Evolutionary conservation across 305 asterid genomes (phyloP), one percentile per base, ranked within the genome.

Genomic region (Fraxinus platypoda): DNA sequence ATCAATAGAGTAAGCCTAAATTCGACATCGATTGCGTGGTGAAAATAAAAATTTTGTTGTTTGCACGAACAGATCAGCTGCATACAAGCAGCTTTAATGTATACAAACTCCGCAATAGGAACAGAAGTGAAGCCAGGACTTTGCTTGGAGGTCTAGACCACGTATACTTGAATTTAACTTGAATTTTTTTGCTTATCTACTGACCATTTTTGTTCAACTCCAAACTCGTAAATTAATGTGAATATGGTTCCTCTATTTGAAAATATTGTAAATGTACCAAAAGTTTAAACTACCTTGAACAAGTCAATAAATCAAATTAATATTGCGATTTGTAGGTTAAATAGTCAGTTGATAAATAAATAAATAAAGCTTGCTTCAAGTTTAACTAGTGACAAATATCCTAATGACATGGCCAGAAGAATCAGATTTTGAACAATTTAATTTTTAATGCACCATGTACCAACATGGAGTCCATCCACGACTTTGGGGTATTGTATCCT

Each of bases 271-370:
- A 74, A 78, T 25, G 30, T 38, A 41, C n/a, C 75, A 66, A 52
- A 66, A 26, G 7, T 11, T 66, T 66, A 66, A 66, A 81, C 77
- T 13, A 37, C 78, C 57, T 46, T 78, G 70, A n/a, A 74, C 75
- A 43, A 72, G 6, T 77, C 6, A 46, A 43, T 52, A 43, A 64
- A 41, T 34, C 25, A n/a, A 72, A 23, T 25, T 71, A 43, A 28
- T 28, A 62, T 5, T 77, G 62, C 19, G 17, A 57, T 77, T n/a
- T 74, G 62, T 62, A 12, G 52, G 73, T 54, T 77, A 57, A 43
- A 26, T 52, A 52, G 71, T 71, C 73, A 64, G 33, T 21, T n/a
- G 6, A 64, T 25, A 62, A 62, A 43, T 43, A 62, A 52, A 49
- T 13, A 59, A 59, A n/a, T 2, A 23, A 21, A 23, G 31, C 71